phyloP scores from a whole-genome alignment of 2,329 filamentous ascomycete genomes.

The Aspergillus versicolor region DNA sequence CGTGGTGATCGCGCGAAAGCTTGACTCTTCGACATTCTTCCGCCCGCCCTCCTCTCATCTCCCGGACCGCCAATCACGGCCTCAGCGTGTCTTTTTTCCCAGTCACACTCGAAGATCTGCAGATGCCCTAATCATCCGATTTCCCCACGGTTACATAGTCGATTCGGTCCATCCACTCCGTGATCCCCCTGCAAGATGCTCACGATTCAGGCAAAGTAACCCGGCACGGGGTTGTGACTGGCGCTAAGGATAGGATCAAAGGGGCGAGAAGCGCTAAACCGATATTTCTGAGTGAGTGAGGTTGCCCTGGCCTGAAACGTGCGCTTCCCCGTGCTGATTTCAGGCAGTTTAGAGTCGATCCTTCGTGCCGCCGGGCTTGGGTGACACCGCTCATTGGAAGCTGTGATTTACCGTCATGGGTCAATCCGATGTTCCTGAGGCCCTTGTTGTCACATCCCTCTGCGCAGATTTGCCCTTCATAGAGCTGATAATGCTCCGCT shows the following conservation, averaged over 20 bases:
- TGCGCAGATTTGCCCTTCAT: background rate
- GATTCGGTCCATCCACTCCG: background rate
- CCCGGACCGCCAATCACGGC: conserved; percentile 1
- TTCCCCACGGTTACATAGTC: background rate
- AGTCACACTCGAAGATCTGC: background rate
- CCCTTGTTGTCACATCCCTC: background rate
- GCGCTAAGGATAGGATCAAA: background rate
- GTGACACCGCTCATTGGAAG: background rate
- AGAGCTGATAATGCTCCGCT: background rate
- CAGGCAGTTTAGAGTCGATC: background rate
- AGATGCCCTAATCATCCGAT: background rate
- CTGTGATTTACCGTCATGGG: background rate
- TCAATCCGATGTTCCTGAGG: background rate
- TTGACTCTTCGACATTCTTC: background rate
- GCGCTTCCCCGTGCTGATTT: background rate
- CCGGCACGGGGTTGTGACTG: background rate
- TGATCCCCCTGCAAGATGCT: background rate
- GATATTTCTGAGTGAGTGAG: background rate
- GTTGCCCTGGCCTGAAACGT: background rate
- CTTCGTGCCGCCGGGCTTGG: background rate
- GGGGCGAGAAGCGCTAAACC: background rate
- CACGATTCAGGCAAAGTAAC: background rate
- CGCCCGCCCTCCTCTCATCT: conserved; percentile 3
- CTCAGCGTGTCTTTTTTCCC: background rate
- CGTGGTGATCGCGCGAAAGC: conserved; percentile 3